phyloP scores from a whole-genome alignment of 306 rosid species.

The Rosa rugosa region DNA sequence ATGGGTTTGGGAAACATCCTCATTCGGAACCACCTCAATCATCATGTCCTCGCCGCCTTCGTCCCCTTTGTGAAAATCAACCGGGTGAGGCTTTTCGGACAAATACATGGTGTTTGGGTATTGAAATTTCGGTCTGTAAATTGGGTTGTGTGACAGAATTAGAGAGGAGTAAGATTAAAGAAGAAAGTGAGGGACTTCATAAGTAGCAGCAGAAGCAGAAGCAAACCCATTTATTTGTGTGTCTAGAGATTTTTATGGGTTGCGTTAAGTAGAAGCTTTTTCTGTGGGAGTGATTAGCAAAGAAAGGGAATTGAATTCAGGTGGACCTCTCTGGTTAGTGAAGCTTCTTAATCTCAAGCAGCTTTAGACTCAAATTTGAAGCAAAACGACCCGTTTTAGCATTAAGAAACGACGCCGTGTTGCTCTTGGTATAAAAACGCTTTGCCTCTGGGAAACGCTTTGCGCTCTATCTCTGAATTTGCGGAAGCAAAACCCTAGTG shows the following conservation, averaged over 20 bases:
- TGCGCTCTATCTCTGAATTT: not conserved
- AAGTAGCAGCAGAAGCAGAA: slow-evolving; percentile 13
- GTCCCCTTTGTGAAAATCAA: slow-evolving; percentile 71
- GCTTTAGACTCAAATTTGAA: not conserved
- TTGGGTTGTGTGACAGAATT: no score
- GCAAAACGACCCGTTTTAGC: not conserved
- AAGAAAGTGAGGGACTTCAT: slow-evolving; percentile 5
- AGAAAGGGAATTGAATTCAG: not conserved
- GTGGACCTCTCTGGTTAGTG: not conserved
- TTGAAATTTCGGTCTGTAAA: no score
- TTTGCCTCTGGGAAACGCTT: not conserved
- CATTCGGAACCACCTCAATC: slow-evolving; percentile 64
- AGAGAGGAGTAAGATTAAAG: not conserved
- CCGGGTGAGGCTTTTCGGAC: slow-evolving; percentile 71
- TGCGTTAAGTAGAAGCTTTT: no score
- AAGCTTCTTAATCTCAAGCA: not conserved
- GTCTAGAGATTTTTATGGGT: no score
- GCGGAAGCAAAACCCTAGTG: slow-evolving; percentile 9
- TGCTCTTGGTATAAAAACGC: not conserved
- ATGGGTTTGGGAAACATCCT: slow-evolving; percentile 36
- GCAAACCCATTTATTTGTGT: not conserved
- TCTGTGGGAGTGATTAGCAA: not conserved
- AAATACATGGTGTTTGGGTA: slow-evolving; percentile 49
- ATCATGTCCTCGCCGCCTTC: slow-evolving; percentile 58
- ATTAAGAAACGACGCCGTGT: not conserved